Conservation (phyloP, 75 land plant genomes). For the Cupressus sempervirens region DNA sequence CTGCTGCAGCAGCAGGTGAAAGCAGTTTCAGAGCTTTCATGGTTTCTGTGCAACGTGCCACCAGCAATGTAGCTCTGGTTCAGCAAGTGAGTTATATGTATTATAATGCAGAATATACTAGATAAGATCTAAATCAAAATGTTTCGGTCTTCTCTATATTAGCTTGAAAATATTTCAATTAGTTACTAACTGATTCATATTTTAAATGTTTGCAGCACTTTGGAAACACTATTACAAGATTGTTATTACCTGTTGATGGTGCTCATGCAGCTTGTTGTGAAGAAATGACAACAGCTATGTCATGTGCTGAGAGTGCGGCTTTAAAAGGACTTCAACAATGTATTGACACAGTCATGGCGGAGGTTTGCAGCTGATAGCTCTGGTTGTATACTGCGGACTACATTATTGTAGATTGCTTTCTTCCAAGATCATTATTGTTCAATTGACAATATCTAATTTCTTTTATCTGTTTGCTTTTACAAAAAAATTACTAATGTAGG, state of each 20-base stretch:
- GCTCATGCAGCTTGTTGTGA: conserved; percentile 99
- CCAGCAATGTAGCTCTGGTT: conserved; percentile 90
- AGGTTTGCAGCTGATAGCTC: conserved; percentile 43
- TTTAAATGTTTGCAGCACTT: conserved; percentile 62
- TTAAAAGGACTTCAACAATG: conserved; percentile 94
- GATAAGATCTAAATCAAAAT: not conserved
- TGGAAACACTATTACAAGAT: conserved; percentile 82
- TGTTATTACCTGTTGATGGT: conserved; percentile 93
- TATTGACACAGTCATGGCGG: conserved; percentile 98
- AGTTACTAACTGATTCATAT: not conserved
- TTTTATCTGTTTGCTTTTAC: not conserved
- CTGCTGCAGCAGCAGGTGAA: conserved; percentile 99
- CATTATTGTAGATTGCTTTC: conserved; percentile 1
- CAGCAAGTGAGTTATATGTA: conserved; percentile 67
- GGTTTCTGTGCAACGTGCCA: conserved; percentile 97
- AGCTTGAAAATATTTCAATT: not conserved
- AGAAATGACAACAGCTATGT: conserved; percentile 95
- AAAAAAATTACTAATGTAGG: not conserved
- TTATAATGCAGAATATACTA: not conserved
- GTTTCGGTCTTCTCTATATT: not conserved
- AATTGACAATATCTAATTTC: not conserved
- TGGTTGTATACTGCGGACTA: not conserved
- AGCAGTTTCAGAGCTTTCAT: conserved; percentile 90
- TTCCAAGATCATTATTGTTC: not conserved
- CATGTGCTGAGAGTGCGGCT: conserved; percentile 84